A percentile compares a stretch with the other conserved stretches of the same genome.
phyloP scores from a whole-genome alignment of 768 basidiomycete genomes.

The Termitomyces sp. region DNA sequence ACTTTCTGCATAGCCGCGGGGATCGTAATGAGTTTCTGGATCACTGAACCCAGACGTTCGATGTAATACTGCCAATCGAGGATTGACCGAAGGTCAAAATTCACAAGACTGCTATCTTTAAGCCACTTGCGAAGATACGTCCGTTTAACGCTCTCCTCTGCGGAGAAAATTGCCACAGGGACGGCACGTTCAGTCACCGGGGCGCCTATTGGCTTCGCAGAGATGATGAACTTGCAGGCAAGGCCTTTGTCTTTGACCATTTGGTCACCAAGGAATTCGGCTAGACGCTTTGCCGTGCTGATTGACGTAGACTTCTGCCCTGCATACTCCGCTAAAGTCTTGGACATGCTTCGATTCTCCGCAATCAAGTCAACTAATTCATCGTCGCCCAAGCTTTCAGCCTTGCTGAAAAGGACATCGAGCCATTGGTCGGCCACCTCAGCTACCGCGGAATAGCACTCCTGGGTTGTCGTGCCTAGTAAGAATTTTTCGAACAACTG shows the following conservation, averaged over 20 bases:
- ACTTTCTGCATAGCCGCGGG: slow-evolving; percentile 99
- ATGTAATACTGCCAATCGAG: slow-evolving; percentile 99
- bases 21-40: slow-evolving; percentile 98
- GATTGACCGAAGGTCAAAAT: slow-evolving; percentile 90
- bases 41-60: slow-evolving; percentile 93
- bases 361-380: slow-evolving; percentile 97
- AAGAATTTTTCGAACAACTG: slow-evolving; percentile 98
- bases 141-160: slow-evolving; percentile 87
- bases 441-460: slow-evolving; percentile 94
- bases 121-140: slow-evolving; percentile 94
- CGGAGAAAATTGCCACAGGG: slow-evolving; percentile 96
- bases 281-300: slow-evolving; percentile 89
- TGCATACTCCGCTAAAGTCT: slow-evolving; percentile 92
- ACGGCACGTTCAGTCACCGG: slow-evolving; percentile 97
- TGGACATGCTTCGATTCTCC: slow-evolving; percentile 97
- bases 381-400: slow-evolving; percentile 79
- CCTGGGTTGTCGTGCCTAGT: slow-evolving; percentile 86
- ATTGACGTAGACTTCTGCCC: slow-evolving; percentile 98
- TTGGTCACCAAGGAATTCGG: slow-evolving; percentile 94
- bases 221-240: slow-evolving; percentile 98
- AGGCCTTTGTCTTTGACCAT: slow-evolving; percentile 99
- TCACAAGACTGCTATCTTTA: slow-evolving; percentile 82
- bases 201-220: slow-evolving; percentile 84
- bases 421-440: slow-evolving; percentile 95
- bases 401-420: slow-evolving; percentile 87